Evolutionary conservation across 2,329 filamentous ascomycete genomes (phyloP).

Genomic region (Orbilia quercus): DNA sequence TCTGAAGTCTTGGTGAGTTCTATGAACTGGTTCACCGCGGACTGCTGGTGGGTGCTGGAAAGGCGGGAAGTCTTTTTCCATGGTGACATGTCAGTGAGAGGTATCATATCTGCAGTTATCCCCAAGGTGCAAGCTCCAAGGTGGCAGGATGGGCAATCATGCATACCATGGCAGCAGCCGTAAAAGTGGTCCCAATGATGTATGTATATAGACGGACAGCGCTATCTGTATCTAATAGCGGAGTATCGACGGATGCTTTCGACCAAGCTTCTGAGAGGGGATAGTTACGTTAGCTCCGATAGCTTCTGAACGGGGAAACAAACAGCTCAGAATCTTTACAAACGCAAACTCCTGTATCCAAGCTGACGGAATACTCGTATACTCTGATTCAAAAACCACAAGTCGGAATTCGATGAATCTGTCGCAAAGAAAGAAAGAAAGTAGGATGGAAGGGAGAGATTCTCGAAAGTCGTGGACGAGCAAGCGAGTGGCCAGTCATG

Average conservation of each 20-base stretch:
- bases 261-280: conserved; percentile 5
- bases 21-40: conserved; percentile 59
- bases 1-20: conserved; percentile 59
- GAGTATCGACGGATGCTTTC: background rate
- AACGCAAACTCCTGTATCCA: no score
- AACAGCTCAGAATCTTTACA: no score
- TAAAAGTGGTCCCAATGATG: background rate
- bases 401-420: background rate
- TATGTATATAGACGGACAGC: background rate
- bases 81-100: no score
- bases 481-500: conserved; percentile 41
- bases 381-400: background rate
- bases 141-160: conserved; percentile 34
- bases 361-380: no score
- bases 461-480: background rate
- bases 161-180: conserved; percentile 36
- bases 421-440: background rate
- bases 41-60: conserved; percentile 57
- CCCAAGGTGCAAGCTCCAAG: conserved; percentile 27
- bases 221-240: background rate
- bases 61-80: conserved; percentile 56
- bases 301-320: no score
- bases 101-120: no score
- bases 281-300: background rate
- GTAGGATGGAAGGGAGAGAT: background rate